Base-by-base conservation (phyloP, 352 stramenopile genomes). In the Globisporangium nodosum region DNA sequence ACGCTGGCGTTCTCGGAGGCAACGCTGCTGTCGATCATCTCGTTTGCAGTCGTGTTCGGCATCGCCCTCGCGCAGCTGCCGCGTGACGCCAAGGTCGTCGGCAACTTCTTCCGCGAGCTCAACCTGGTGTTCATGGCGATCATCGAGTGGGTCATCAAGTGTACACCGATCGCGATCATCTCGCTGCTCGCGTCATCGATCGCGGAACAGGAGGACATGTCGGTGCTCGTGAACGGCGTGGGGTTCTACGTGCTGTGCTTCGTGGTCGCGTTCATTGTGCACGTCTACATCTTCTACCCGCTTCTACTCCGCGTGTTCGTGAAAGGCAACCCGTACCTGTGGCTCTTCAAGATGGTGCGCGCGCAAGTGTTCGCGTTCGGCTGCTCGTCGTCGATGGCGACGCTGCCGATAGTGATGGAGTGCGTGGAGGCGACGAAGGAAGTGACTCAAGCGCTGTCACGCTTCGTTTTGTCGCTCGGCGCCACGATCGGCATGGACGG, bases 351-450 rank as follows among this genome's bases (percentile, higher is more conserved):
- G 40, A 58, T 58, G 53, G 40, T 18, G 16, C 53, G 53, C 18
- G 83, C 83, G 0, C 54, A 65, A 54, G 52, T 75, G 52, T 85
- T 76, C 33, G 60, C 68, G 39, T 52, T 77, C 59, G 74, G 70
- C 11, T 71, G 64, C 11, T 45, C 71, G 8, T 61, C 71, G 33
- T 63, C 72, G 35, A 63, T 69, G 46, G 62, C n/a, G 57, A 75
- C 55, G 60, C 61, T 74, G 13, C 15, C 45, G 5, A 24, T 58
- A 3, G 27, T 78, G 15, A 71, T 89, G 68, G 76, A 78, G 5
- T 91, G 78, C 57, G 68, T 91, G n/a, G 81, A 88, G 51, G 65
- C 68, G 18, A 84, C 80, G 11, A 75, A 72, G 20, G 71, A 81
- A 56, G 69, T 90, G 9, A 81, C 80, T 15, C 63, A 66, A 52